Evolutionary conservation across 2,329 filamentous ascomycete genomes (phyloP).

Genomic region (Macroventuria anomochaeta): DNA sequence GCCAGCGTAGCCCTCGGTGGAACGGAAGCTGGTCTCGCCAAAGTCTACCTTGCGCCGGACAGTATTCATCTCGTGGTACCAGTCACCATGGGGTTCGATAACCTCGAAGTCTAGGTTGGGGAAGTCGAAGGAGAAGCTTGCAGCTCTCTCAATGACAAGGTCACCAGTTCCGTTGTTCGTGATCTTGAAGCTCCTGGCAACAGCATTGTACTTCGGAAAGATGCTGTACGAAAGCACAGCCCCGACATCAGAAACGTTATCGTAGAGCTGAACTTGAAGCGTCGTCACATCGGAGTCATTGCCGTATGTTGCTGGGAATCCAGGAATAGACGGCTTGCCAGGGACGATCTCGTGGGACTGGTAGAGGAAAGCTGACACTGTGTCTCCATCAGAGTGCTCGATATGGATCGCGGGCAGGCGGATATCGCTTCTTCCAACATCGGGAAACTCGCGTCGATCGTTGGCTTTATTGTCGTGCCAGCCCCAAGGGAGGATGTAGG

Average conservation of each 20-base stretch:
- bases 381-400: constrained; percentile 64
- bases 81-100: constrained; percentile 68
- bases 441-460: constrained; percentile 67
- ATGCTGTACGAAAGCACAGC: constrained; percentile 69
- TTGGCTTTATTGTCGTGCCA: constrained; percentile 62
- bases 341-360: constrained; percentile 61
- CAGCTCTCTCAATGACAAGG: constrained; percentile 63
- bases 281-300: constrained; percentile 63
- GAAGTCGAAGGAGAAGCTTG: constrained; percentile 68
- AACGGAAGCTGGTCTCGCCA: constrained; percentile 64
- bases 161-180: constrained; percentile 63
- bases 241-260: constrained; percentile 64
- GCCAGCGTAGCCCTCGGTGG: constrained; percentile 67
- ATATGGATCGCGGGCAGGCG: constrained; percentile 67
- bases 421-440: constrained; percentile 69
- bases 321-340: constrained; percentile 64
- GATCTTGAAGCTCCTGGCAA: constrained; percentile 67
- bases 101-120: constrained; percentile 67
- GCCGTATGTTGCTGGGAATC: constrained; percentile 67
- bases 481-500: constrained; percentile 53
- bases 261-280: constrained; percentile 63
- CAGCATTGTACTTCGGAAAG: constrained; percentile 66
- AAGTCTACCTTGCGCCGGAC: constrained; percentile 63
- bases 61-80: constrained; percentile 65
- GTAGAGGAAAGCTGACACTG: constrained; percentile 65